phyloP scores from a whole-genome alignment of 1,139 yeast genomes.

The Kodamaea anthophila region DNA sequence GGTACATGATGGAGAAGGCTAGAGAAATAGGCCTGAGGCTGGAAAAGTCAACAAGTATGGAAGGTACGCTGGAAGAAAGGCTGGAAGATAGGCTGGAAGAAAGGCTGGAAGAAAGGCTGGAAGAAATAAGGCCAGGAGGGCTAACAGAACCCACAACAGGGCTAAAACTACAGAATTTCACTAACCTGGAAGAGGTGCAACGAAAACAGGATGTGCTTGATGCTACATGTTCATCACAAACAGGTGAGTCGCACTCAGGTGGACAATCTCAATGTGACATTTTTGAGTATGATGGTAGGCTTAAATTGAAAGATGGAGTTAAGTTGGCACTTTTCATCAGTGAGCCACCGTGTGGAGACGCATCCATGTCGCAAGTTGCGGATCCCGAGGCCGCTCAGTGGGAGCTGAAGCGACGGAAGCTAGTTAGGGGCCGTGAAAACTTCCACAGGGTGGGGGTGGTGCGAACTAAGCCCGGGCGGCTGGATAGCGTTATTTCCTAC shows the following conservation, averaged over 20 bases:
- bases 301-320: slow-evolving; percentile 24
- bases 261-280: slow-evolving; percentile 21
- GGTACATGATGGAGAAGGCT: slow-evolving; percentile 28
- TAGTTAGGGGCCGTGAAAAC: slow-evolving; percentile 58
- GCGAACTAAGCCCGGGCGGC: slow-evolving; percentile 87
- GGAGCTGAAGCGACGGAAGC: slow-evolving; percentile 6
- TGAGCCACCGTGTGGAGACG: slow-evolving; percentile 92
- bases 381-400: slow-evolving; percentile 11
- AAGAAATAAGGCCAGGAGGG: too few species aligned
- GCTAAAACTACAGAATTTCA: too few species aligned
- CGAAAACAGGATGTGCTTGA: too few species aligned
- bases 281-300: background rate
- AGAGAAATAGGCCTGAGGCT: too few species aligned
- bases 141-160: too few species aligned
- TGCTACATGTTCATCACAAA: too few species aligned
- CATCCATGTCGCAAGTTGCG: slow-evolving; percentile 47
- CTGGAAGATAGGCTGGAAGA: too few species aligned
- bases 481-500: slow-evolving; percentile 61
- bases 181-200: too few species aligned
- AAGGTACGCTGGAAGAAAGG: too few species aligned
- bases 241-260: slow-evolving; percentile 6
- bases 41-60: too few species aligned
- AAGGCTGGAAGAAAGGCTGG: too few species aligned
- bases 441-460: slow-evolving; percentile 56
- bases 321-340: slow-evolving; percentile 60